phyloP scores from a whole-genome alignment of 2,329 filamentous ascomycete species.

The Daldinia sp. region DNA sequence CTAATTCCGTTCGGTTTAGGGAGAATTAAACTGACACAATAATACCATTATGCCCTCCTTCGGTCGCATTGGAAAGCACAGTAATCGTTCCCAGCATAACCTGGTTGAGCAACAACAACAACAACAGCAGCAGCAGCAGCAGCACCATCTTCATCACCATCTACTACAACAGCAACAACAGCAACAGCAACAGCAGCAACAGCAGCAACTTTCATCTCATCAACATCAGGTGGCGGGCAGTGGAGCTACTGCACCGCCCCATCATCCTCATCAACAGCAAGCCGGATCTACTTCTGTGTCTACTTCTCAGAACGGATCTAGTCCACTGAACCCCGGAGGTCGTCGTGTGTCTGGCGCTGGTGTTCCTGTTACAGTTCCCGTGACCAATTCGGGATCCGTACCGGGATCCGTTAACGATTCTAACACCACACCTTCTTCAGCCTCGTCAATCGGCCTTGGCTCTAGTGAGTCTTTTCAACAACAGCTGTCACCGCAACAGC shows the following conservation, averaged over 20 bases:
- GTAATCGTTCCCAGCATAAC: constrained; percentile 58
- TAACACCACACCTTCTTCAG: constrained; percentile 52
- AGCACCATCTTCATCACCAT: constrained; percentile 41
- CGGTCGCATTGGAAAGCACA: constrained; percentile 61
- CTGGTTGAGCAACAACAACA: constrained; percentile 56
- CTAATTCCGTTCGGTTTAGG: constrained; percentile 26
- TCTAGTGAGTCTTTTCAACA: constrained; percentile 58
- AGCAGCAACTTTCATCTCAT: constrained; percentile 32
- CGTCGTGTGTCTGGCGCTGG: constrained; percentile 41
- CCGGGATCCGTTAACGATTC: constrained; percentile 30
- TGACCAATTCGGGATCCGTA: constrained; percentile 20
- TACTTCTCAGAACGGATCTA: constrained; percentile 34
- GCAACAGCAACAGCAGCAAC: constrained; percentile 31
- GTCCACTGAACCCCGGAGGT: constrained; percentile 31
- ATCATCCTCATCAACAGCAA: constrained; percentile 34
- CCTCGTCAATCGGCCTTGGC: constrained; percentile 57
- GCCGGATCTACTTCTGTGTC: constrained; percentile 28
- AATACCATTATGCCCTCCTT: constrained; percentile 60
- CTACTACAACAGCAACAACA: constrained; percentile 42
- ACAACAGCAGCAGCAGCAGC: constrained; percentile 50
- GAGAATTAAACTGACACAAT: constrained; percentile 28
- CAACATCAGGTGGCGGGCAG: constrained; percentile 39
- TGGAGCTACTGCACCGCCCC: constrained; percentile 45
- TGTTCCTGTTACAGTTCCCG: constrained; percentile 23
- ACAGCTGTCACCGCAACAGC: constrained; percentile 43